Evolutionary conservation across 2,329 filamentous ascomycete genomes (phyloP).

Genomic region (Trichophaea hybrida): DNA sequence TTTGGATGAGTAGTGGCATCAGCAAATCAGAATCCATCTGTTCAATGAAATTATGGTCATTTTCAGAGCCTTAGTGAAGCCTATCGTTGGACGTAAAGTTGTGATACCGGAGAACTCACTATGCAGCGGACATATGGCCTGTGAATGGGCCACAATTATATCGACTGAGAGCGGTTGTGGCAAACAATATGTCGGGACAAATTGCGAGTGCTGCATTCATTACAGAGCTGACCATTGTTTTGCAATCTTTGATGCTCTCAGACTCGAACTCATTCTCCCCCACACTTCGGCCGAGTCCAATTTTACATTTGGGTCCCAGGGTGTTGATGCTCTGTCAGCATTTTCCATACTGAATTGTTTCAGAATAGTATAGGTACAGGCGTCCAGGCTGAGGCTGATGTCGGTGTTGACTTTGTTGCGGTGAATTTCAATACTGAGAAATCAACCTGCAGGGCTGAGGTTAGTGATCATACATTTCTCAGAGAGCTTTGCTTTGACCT

Average conservation of each 20-base stretch:
- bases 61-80: background rate
- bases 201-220: background rate
- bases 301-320: background rate
- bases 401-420: background rate
- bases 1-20: no score
- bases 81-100: background rate
- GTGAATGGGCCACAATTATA: background rate
- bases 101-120: background rate
- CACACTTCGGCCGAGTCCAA: background rate
- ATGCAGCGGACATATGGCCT: background rate
- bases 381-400: background rate
- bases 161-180: background rate
- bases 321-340: background rate
- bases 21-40: no score
- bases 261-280: background rate
- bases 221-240: background rate
- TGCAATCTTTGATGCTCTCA: background rate
- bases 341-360: background rate
- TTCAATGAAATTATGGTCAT: no score
- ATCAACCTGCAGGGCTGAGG: slow-evolving; percentile 22
- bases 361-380: background rate
- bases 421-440: slow-evolving; percentile 26
- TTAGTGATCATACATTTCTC: slow-evolving; percentile 26
- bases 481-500: background rate
- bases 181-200: background rate